Base-by-base conservation (phyloP, 2,329 filamentous ascomycete genomes). In the Boeremia lycopersici region DNA sequence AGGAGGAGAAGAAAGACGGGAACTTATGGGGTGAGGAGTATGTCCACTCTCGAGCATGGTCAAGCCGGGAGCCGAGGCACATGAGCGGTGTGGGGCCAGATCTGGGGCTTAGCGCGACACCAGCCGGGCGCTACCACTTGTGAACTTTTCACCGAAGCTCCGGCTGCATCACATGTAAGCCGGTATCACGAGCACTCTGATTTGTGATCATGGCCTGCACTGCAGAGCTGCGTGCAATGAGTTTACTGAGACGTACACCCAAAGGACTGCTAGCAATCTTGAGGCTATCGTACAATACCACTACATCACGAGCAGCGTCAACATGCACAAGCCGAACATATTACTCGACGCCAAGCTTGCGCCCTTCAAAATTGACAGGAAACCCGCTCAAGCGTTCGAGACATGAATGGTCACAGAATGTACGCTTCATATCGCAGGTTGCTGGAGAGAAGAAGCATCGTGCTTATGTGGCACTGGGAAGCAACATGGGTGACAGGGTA, bases 401-500 rank as follows among this genome's bases (percentile, higher is more conserved):
- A 15, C 17, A 29, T 3, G 12, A n/a, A 15, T 6, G 28, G 23
- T 11, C n/a, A 12, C 23, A 53, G 7, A 34, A 29, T 45, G 44
- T 31, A 13, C 60, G 64, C 5, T 56, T 51, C 15, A 53, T 53
- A 17, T 50, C 52, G 10, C 61, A 63, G 44, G 52, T 47, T 34
- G 23, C 53, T 47, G 31, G 44, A 9, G 23, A 31, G n/a, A 56
- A 64, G 59, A 46, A 60, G 8, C 78, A 77, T 59, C 74, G 75
- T 48, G 91, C 89, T 0, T 96, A 90, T 72, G 86, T 99, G 66
- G 95, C 93, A 7, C 80, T 99, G 6, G 95, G 95, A 0, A 96
- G 93, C 77, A 99, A 99, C 74, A 76, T 98, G 46, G 93, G 93
- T 4, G 88, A 98, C 71, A 87, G 93, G 36, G 83, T 96, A 46